Base-by-base conservation (phyloP, 148 eudicot species). In the Agrostemma githago region DNA sequence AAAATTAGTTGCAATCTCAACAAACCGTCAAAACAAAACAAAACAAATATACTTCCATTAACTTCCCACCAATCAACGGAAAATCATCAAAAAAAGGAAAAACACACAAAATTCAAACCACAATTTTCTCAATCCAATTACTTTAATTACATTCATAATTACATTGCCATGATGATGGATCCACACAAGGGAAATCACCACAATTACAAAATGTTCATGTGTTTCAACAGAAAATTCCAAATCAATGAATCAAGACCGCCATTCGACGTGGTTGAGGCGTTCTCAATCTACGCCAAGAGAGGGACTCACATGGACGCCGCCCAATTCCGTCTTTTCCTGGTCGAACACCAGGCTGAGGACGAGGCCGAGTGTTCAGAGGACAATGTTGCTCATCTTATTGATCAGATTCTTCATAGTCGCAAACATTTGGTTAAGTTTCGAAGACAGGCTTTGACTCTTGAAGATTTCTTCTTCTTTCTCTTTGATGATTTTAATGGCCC, bases 201-300 rank as follows among this genome's bases (percentile, higher is more conserved):
- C 51, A 86, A 83, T 79, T 95, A 95, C 91, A 92, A 83, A 82
- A 83, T 95, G 92, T 86, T 95, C 54, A 88, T 89, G 43, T 82
- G 89, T 41, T 88, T 95, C 21, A 92, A 82, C 48, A 78, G 99
- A 71, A 95, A 90, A 85, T 95, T 89, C 76, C 90, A 85, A 82
- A 83, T 90, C 78, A 83, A 62, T 58, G 96, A 85, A 40, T 66
- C 71, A 46, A 87, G 81, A 62, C 91, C 99, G 10, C 99, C 99
- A 40, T 62, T 81, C 76, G 99, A 95, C 62, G 87, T 95, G 38
- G 83, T 38, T 41, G 90, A 81, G 63, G 92, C 89, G 20, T 95
- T 92, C 60, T 64, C 75, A 6, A 72, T 26, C 37, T 95, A 83
- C 79, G 43, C 85, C 9, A 80, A 67, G 0, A 78, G 71, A n/a